Evolutionary conservation across 805 yeast species (phyloP).

Genomic region (Komagataella kurtzmanii): DNA sequence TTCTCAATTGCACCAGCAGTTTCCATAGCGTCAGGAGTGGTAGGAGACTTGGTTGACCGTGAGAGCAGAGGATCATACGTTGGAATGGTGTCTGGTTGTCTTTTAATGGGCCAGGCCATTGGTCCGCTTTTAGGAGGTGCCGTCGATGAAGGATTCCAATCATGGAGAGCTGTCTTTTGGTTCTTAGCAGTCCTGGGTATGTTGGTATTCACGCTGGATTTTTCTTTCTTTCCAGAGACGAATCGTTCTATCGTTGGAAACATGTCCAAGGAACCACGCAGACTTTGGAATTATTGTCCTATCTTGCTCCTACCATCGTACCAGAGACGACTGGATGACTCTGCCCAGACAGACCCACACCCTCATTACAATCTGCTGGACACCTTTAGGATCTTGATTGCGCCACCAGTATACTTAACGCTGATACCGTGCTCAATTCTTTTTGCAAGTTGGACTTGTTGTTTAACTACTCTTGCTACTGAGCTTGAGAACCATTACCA

Average conservation of each 20-base stretch:
- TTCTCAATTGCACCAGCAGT: constrained; percentile 64
- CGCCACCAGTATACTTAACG: constrained; percentile 29
- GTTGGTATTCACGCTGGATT: constrained; percentile 16
- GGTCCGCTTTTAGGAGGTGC: constrained; percentile 50
- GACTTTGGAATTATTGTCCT: constrained; percentile 3
- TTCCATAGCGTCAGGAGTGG: constrained; percentile 48
- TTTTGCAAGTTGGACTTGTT: constrained; percentile 51
- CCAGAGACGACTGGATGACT: background rate
- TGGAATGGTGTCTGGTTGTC: constrained; percentile 47
- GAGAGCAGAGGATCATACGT: constrained; percentile 51
- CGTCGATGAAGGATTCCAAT: constrained; percentile 24
- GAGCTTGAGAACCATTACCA: constrained; percentile 30
- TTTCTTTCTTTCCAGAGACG: constrained; percentile 25
- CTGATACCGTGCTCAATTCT: constrained; percentile 43
- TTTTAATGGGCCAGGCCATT: constrained; percentile 52
- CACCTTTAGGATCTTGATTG: constrained; percentile 28
- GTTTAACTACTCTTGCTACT: constrained; percentile 46
- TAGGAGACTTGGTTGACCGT: constrained; percentile 52
- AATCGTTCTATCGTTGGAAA: constrained; percentile 23
- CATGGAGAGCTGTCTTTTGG: constrained; percentile 65
- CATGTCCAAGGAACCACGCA: constrained; percentile 8
- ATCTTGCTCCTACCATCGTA: constrained; percentile 2
- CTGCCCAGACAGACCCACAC: background rate
- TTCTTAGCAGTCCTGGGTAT: constrained; percentile 54
- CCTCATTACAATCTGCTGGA: constrained; percentile 12